phyloP scores from a whole-genome alignment of 139 green algal species.

The Chlorella sp. region DNA sequence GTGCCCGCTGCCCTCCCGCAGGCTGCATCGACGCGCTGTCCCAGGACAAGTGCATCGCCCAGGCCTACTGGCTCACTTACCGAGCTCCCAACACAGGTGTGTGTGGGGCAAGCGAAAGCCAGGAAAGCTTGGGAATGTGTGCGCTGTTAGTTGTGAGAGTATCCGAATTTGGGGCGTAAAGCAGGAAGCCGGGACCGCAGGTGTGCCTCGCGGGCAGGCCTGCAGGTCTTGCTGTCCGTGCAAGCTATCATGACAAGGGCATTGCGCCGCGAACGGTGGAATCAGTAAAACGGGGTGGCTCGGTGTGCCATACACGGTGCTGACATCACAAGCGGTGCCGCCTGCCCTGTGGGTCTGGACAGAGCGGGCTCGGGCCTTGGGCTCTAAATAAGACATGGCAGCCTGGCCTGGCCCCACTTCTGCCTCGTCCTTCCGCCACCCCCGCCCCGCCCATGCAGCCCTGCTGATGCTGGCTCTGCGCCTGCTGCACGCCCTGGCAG shows the following conservation, averaged over 20 bases:
- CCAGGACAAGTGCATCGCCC: slow-evolving; percentile 56
- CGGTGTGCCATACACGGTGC: no score
- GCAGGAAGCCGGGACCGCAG: no score
- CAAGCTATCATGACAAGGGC: not conserved
- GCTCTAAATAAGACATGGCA: no score
- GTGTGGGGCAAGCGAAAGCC: not conserved
- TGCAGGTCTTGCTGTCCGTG: not conserved
- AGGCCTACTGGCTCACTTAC: slow-evolving; percentile 72
- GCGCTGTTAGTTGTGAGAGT: no score
- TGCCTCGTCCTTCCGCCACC: not conserved
- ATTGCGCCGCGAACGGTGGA: no score
- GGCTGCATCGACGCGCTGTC: slow-evolving; percentile 74
- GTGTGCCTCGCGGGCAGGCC: no score
- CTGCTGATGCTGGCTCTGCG: slow-evolving; percentile 60
- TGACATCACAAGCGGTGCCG: no score
- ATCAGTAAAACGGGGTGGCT: no score
- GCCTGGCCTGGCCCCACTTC: not conserved
- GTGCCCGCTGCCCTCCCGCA: slow-evolving; percentile 20
- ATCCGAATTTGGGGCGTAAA: no score
- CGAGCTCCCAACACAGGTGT: slow-evolving; percentile 49
- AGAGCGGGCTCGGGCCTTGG: no score
- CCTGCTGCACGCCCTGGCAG: slow-evolving; percentile 70
- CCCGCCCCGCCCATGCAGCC: not conserved
- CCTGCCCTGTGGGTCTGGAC: not conserved
- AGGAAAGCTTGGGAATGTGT: not conserved